phyloP scores from a whole-genome alignment of 495 filamentous ascomycete genomes.

The Bacidia rubella region DNA sequence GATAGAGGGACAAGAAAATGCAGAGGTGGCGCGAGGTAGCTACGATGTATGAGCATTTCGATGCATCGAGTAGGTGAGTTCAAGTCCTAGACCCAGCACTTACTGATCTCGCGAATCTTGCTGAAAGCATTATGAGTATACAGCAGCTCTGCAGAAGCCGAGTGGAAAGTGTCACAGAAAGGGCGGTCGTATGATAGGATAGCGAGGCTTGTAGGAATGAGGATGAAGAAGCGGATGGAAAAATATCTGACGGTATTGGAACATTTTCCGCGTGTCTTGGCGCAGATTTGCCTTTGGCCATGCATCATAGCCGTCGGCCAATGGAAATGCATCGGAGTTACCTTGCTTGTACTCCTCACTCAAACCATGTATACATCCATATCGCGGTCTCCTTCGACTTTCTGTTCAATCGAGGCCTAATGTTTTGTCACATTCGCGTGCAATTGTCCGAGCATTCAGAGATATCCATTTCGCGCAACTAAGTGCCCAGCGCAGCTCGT shows the following conservation, averaged over 20 bases:
- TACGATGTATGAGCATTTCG: slow-evolving; percentile 24
- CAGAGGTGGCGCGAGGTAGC: slow-evolving; percentile 52
- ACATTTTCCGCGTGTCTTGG: too few relatives aligned
- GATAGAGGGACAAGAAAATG: slow-evolving; percentile 25
- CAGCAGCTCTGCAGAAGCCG: not conserved
- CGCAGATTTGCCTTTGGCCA: too few relatives aligned
- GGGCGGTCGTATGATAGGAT: too few relatives aligned
- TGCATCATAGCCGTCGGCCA: too few relatives aligned
- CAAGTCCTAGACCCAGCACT: slow-evolving; percentile 18
- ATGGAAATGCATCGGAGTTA: not conserved
- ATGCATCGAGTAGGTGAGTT: slow-evolving; percentile 5
- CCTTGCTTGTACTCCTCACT: not conserved
- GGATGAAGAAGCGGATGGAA: not conserved
- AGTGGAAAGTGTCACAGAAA: too few relatives aligned
- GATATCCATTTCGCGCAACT: too few relatives aligned
- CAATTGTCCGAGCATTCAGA: too few relatives aligned
- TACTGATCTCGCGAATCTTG: slow-evolving; percentile 53
- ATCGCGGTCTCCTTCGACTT: too few relatives aligned
- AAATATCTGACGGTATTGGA: not conserved
- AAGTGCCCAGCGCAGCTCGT: too few relatives aligned
- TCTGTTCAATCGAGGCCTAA: too few relatives aligned
- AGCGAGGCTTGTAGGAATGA: not conserved
- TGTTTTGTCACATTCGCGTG: too few relatives aligned
- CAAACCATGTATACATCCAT: not conserved
- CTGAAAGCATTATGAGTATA: slow-evolving; percentile 33